These are phyloP conservation scores for Penicillium crustosum DNA, from an alignment of 2,329 filamentous ascomycete genomes.

Conservation along the genomic window DNA sequence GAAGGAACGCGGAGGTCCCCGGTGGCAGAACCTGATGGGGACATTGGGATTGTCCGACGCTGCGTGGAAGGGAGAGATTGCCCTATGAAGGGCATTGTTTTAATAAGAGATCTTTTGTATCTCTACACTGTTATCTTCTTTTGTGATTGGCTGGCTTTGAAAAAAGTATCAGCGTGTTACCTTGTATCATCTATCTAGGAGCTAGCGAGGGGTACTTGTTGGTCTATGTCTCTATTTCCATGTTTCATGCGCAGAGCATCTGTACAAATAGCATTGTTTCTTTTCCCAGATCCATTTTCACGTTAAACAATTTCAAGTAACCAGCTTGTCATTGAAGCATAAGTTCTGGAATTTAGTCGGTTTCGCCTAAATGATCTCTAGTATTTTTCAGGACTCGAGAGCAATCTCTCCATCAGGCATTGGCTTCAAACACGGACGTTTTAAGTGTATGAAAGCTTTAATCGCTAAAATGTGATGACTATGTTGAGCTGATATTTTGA, in stretches of 20 bases:
- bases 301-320: not conserved
- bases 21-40: conserved; percentile 84
- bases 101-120: conserved; percentile 17
- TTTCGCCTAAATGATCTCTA: not conserved
- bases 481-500: not conserved
- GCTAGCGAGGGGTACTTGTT: conserved; percentile 12
- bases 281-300: not conserved
- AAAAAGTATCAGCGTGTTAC: conserved; percentile 17
- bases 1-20: conserved; percentile 85
- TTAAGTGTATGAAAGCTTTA: not conserved
- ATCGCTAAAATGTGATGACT: not conserved
- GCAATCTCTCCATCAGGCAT: not conserved
- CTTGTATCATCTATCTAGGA: conserved; percentile 13
- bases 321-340: not conserved
- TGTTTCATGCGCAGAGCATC: conserved; percentile 10
- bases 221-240: conserved; percentile 6
- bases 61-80: conserved; percentile 89
- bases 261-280: conserved; percentile 29
- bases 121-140: conserved; percentile 4
- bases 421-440: not conserved
- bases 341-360: not conserved
- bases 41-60: conserved; percentile 83
- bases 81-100: conserved; percentile 52
- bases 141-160: conserved; percentile 7
- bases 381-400: not conserved